Base-by-base conservation (phyloP, 1,139 yeast genomes). In the Sugiyamaella japonica region DNA sequence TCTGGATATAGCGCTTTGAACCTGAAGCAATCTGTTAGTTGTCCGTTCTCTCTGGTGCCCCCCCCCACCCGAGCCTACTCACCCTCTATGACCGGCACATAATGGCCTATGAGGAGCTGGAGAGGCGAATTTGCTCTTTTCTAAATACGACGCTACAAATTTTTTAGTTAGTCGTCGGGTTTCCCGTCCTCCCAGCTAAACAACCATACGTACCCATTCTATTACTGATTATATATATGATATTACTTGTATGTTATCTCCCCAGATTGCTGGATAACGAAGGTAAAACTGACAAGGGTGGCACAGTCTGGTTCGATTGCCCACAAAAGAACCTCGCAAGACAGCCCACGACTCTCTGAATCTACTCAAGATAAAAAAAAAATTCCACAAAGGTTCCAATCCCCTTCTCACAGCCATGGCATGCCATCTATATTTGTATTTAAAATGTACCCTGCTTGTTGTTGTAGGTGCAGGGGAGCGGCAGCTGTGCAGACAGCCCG, bases 121-220 rank as follows among this genome's bases (percentile, higher is more conserved):
- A 13, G 44, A 48, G 42, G 48, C 48, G 41, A 50, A 91, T 93
- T 98, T 95, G 88, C 65, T 79, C 91, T 58, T 79, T 82, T 65
- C 73, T 86, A 41, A 82, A 91, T 63, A 91, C 91, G 58, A 91
- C 89, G 97, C 83, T 97, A 73, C 90, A 97, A 97, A 90, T 93
- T 3, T 3, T 20, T 20, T 20, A 6, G 55, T 71, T 81, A 31
- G 97, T 97, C 54, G 93, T 90, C 71, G 6, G 3, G 25, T 20
- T 93, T 93, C 73, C n/a, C n/a, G n/a, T 93, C 90, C 72, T 80
- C 95, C 61, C 93, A 93, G 67, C 70, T 90, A 13, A 69, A 93
- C 37, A 78, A 34, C 13, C 7, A 7, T 34, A n/a, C 38, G 13
- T 34, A 34, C 38, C 38, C 38, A 34, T 34, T n/a, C 25, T 20